Evolutionary conservation across 2,329 filamentous ascomycete genomes (phyloP), one percentile per base, ranked within the genome.

Genomic region (Botrytis porri): DNA sequence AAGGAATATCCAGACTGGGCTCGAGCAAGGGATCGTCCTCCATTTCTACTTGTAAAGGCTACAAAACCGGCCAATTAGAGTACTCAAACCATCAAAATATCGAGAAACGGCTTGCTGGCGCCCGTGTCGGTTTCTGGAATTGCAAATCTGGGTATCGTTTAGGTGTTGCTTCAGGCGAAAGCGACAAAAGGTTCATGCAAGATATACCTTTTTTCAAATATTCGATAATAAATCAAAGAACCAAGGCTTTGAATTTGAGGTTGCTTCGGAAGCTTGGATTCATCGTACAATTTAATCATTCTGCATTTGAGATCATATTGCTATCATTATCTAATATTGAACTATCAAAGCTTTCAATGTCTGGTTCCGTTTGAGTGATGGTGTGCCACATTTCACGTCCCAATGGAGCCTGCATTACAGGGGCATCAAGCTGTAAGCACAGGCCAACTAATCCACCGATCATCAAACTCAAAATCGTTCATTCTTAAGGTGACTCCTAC

Each of bases 1-100:
- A 74, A 75, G 48, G 77, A 76, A 41, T 76, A 80, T 54, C 80
- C 80, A 20, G 79, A 81, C 41, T 81, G 80, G 80, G 76, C 77
- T 29, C 14, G 8, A 29, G 64, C 45, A 29, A n/a, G 64, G 12
- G 16, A 67, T 39, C 64, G 35, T 18, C 64, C 64, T 54, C 65
- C 32, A 0, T 67, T 57, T 41, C 10, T 41, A 54, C 65, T 67
- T 41, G 25, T 57, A 41, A 67, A 41, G 22, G 48, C 35, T 41
- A 57, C 35, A 32, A 57, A 67, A 6, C 10, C 9, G 32, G 25
- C n/a, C 25, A 29, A 39, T 16, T 5, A 57, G n/a, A 25, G 9
- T 9, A 39, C 25, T 8, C 29, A 16, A 18, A 39, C 1, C 32
- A 37, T 6, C 22, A 37, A 4, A 12, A 39, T 39, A 9, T 20